Evolutionary conservation across 208 protist species (phyloP), one percentile per base, ranked within the genome.

Genomic region (Wallacemonas rigidus): DNA sequence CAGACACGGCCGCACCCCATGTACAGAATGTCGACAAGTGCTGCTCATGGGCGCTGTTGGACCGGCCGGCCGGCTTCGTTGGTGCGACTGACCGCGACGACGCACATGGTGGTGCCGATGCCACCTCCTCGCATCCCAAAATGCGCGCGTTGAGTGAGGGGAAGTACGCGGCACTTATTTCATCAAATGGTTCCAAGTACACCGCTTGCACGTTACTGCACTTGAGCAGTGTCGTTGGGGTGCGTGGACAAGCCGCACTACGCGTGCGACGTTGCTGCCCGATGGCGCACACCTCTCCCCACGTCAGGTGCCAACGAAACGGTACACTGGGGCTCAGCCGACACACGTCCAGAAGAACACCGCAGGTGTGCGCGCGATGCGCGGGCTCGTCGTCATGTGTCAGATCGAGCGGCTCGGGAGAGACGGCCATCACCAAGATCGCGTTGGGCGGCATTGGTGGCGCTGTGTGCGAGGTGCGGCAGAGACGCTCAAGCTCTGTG

Each of bases 301-400:
- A 87, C 9, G 75, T 79, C 43, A 87, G 72, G 51, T 87, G 75
- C 82, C 77, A 83, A 41, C 14, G 39, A 67, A 81, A 87, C 0
- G 82, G 78, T 41, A 87, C n/a, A 12, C 57, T 71, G 8, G 82
- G 82, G 36, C 72, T 53, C 6, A 81, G 50, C 7, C 75, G 82
- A 40, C 75, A 75, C 56, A 83, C 44, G 44, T 82, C 75, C 15
- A 87, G 67, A 5, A 87, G 64, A 36, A 87, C 77, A 61, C 72
- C 64, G 17, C 40, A 4, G 5, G 60, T 40, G 60, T 74, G 60
- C 5, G 53, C 15, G 3, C n/a, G 8, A 36, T 62, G 4, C 60
- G 9, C 48, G 7, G 2, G 26, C 26, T 69, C 54, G 12, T 9
- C 67, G 50, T 14, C 51, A 35, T n/a, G n/a, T 3, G 48, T 41